Evolutionary conservation across 352 stramenopile genomes (phyloP), one percentile per base, ranked within the genome.

Genomic region (Phytophthora crassamura): DNA sequence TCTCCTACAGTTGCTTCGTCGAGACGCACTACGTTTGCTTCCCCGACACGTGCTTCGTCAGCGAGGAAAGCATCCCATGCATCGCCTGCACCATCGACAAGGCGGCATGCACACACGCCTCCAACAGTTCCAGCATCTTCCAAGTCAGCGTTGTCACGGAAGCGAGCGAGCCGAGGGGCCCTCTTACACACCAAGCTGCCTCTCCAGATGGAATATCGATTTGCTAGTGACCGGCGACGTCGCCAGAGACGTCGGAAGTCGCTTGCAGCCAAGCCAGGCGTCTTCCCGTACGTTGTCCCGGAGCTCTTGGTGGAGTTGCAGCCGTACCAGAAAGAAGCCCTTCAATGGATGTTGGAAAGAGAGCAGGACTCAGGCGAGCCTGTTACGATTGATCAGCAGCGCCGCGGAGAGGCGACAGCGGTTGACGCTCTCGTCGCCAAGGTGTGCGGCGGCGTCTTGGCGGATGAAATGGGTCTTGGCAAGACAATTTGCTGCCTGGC

Each of bases 401-500:
- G 58, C 18, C 42, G 54, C 16, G 71, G 67, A 34, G 63, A 77
- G 39, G 63, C 59, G 20, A 69, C 69, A 15, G 48, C 64, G 30
- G 63, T 81, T 6, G 72, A 84, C 28, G 60, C 72, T 25, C 60
- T 86, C 33, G 62, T 82, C 1, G 61, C 79, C 3, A 75, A 77
- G 12, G 66, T 88, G n/a, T 77, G 75, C 7, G 90, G 90, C 7
- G 90, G 90, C 12, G 85, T 97, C 16, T 59, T 97, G 7, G 88
- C 87, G 2, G 90, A 97, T 69, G 89, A 97, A 49, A 96, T 96
- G 89, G 90, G 89, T 0, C 64, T 97, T 22, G 90, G 90, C 12
- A 97, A 96, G 63, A 99, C 96, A 0, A 79, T 98, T 2, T 93
- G 88, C 46, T 94, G 88, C 20, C 80, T 97, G 25, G 84, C 84